These are phyloP conservation scores for Penicillium sp. DNA, from an alignment of 2,329 filamentous ascomycete genomes.

Conservation along the genomic window DNA sequence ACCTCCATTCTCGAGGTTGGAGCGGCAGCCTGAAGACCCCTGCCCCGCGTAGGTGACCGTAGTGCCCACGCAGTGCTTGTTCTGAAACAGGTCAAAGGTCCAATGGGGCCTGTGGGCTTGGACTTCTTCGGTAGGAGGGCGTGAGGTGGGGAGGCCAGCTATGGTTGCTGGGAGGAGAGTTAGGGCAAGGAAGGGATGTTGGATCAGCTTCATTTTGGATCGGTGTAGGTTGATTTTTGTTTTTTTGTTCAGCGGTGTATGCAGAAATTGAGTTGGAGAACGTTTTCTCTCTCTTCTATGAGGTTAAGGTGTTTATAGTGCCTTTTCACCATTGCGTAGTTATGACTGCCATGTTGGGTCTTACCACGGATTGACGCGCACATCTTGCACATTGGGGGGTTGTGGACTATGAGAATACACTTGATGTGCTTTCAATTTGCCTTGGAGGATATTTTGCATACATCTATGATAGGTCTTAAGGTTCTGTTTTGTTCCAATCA, in stretches of 20 bases:
- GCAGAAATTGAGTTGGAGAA: too few relatives aligned
- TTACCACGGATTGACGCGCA: slow-evolving; percentile 3
- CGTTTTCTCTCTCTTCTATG: background rate
- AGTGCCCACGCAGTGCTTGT: slow-evolving; percentile 5
- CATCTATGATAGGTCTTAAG: background rate
- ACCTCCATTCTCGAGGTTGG: slow-evolving; percentile 1
- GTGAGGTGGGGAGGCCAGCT: too few relatives aligned
- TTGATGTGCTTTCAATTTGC: background rate
- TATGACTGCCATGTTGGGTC: background rate
- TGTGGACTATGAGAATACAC: background rate
- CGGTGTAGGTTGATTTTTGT: background rate
- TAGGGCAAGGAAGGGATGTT: background rate
- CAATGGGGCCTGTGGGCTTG: slow-evolving; percentile 1
- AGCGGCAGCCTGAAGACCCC: slow-evolving; percentile 10
- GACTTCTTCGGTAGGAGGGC: background rate
- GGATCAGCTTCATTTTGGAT: slow-evolving; percentile 1
- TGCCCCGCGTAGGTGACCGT: slow-evolving; percentile 1
- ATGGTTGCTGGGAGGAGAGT: background rate
- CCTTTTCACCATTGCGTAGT: background rate
- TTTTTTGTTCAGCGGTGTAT: background rate
- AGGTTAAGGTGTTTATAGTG: background rate
- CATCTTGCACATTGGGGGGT: background rate
- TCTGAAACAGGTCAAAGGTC: slow-evolving; percentile 14
- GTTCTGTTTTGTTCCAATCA: background rate
- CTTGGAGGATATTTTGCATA: background rate